Evolutionary conservation across 768 basidiomycete species (phyloP).

Genomic region (Suillus fuscotomentosus): DNA sequence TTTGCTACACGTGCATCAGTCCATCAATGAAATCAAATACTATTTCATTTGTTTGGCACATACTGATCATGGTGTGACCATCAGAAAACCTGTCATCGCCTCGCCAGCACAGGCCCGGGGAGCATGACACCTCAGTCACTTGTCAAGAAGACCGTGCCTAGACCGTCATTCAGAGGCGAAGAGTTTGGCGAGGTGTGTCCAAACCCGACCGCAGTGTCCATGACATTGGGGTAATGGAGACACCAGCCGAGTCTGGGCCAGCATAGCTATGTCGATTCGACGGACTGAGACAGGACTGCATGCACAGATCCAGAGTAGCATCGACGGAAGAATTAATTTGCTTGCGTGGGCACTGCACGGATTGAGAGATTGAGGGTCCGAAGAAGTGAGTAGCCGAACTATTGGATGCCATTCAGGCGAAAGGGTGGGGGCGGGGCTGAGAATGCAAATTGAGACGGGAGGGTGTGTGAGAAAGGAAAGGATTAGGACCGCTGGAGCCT

Average conservation of each 20-base stretch:
- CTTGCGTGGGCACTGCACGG: constrained; percentile 17
- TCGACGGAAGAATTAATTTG: constrained; percentile 19
- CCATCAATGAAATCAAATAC: no score
- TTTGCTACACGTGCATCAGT: no score
- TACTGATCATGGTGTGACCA: no score
- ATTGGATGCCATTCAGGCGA: constrained; percentile 50
- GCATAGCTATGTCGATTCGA: constrained; percentile 67
- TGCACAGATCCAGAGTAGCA: constrained; percentile 6
- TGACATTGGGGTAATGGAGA: constrained; percentile 19
- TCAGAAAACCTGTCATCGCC: no score
- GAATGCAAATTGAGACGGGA: not conserved
- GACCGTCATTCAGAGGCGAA: no score
- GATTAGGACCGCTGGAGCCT: constrained; percentile 32
- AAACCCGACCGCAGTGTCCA: constrained; percentile 38
- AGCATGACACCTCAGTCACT: no score
- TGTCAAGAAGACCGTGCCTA: no score
- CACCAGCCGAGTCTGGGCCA: constrained; percentile 41
- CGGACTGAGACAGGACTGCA: constrained; percentile 27
- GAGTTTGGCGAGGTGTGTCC: not conserved
- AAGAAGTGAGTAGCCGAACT: constrained; percentile 68
- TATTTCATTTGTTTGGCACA: no score
- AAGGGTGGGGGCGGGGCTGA: constrained; percentile 33
- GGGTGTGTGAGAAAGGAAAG: constrained; percentile 20
- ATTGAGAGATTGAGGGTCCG: constrained; percentile 41
- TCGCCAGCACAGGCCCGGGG: no score